These are phyloP conservation scores for Colletotrichum falcatum DNA, from an alignment of 2,329 filamentous ascomycete genomes.

Conservation along the genomic window DNA sequence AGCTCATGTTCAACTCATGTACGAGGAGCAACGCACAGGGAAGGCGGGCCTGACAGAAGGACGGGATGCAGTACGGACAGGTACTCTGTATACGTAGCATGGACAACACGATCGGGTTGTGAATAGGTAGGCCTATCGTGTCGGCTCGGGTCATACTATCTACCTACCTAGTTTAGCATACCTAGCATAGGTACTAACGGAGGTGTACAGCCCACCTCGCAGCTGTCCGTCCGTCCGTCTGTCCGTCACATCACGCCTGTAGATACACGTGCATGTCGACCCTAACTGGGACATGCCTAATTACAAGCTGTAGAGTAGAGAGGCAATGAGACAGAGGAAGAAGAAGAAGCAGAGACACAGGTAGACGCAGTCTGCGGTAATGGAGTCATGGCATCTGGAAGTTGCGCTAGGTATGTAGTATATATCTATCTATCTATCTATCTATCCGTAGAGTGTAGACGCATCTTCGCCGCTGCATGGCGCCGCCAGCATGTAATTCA, in stretches of 20 bases:
- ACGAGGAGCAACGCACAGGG: not conserved
- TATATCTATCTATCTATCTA: too few relatives aligned
- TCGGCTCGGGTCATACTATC: too few relatives aligned
- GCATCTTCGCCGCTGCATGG: not conserved
- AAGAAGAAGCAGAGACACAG: not conserved
- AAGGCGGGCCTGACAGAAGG: too few relatives aligned
- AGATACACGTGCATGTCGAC: not conserved
- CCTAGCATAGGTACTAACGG: too few relatives aligned
- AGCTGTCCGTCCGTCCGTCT: not conserved
- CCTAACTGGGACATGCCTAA: not conserved
- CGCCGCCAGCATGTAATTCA: constrained; percentile 1
- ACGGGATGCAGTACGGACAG: too few relatives aligned
- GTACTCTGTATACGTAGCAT: too few relatives aligned
- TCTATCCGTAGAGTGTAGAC: too few relatives aligned
- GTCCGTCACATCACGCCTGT: not conserved
- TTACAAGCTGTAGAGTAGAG: not conserved
- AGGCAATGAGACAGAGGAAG: too few relatives aligned
- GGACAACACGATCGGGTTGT: too few relatives aligned
- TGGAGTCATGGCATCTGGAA: not conserved
- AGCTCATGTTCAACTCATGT: constrained; percentile 8
- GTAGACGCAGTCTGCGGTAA: not conserved
- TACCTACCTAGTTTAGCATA: too few relatives aligned
- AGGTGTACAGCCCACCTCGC: not conserved
- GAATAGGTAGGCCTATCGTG: too few relatives aligned
- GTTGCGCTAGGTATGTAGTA: too few relatives aligned